Conservation (phyloP, 495 filamentous ascomycete species). For the Penicillium ucsense region DNA sequence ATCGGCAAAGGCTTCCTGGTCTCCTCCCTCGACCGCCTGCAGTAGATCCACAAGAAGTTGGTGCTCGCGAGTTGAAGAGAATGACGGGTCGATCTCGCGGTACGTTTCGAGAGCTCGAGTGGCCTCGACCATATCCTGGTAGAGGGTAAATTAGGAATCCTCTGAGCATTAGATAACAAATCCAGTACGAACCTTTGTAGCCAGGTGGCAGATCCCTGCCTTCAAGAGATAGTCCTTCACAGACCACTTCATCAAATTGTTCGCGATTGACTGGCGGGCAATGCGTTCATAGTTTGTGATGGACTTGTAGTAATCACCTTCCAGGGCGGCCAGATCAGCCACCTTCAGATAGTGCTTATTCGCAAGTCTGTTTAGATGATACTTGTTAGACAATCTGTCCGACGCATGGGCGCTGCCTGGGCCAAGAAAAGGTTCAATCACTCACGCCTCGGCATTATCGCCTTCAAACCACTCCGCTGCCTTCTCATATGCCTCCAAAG, state of each 20-base stretch:
- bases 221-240: constrained; percentile 92
- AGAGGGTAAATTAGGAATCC: background rate
- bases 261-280: constrained; percentile 57
- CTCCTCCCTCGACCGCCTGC: constrained; percentile 58
- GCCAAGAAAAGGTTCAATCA: background rate
- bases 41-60: constrained; percentile 67
- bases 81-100: constrained; percentile 69
- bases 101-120: constrained; percentile 73
- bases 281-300: constrained; percentile 76
- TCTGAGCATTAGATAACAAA: too few species aligned
- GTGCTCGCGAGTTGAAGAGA: constrained; percentile 64
- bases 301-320: constrained; percentile 69
- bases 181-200: constrained; percentile 43
- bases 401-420: too few species aligned
- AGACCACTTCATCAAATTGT: constrained; percentile 80
- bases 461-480: constrained; percentile 81
- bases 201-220: constrained; percentile 74
- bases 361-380: constrained; percentile 47
- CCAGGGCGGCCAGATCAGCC: constrained; percentile 74
- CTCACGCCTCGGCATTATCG: constrained; percentile 79
- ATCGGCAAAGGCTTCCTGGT: constrained; percentile 73
- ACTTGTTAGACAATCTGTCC: background rate
- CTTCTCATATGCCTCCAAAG: constrained; percentile 67
- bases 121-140: constrained; percentile 58
- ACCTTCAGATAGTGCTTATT: constrained; percentile 87